These are phyloP conservation scores for Pestalotiopsis sp. DNA, from an alignment of 2,329 filamentous ascomycete species.

Conservation along the genomic window DNA sequence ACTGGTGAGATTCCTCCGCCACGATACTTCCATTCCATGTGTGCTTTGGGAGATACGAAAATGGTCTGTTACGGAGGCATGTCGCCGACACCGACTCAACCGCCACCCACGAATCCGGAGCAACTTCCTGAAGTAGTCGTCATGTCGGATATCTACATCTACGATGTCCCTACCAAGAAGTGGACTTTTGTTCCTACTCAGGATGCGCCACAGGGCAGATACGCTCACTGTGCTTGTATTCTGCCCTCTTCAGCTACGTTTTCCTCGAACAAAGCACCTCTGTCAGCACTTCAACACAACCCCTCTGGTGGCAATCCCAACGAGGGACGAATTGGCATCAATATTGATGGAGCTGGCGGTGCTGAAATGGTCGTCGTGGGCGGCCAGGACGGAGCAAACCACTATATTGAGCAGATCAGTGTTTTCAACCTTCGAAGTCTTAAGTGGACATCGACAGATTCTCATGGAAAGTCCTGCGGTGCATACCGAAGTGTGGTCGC, in stretches of 20 bases:
- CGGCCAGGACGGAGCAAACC: conserved; percentile 95
- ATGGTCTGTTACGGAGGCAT: conserved; percentile 98
- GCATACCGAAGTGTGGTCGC: conserved; percentile 96
- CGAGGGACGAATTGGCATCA: conserved; percentile 84
- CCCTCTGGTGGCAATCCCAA: conserved; percentile 81
- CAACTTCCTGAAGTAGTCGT: conserved; percentile 86
- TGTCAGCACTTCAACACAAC: conserved; percentile 89
- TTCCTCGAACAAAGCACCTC: conserved; percentile 78
- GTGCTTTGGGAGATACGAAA: conserved; percentile 89
- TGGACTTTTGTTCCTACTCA: conserved; percentile 85
- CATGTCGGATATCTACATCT: conserved; percentile 98
- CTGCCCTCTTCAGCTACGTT: conserved; percentile 87
- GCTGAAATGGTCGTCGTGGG: conserved; percentile 98
- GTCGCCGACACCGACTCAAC: conserved; percentile 71
- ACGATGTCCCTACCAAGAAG: conserved; percentile 77
- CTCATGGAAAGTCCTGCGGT: conserved; percentile 88
- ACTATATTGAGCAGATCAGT: conserved; percentile 98
- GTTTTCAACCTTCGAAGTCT: conserved; percentile 95
- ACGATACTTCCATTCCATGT: conserved; percentile 96
- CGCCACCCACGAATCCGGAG: conserved; percentile 53
- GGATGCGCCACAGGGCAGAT: conserved; percentile 88
- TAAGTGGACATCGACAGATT: conserved; percentile 91
- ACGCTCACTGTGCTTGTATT: conserved; percentile 94
- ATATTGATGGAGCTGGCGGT: conserved; percentile 86
- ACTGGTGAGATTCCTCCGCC: conserved; percentile 85